Percentiles rank a stretch among this genome's conserved stretches.
Conservation (phyloP, 2,329 filamentous ascomycete species). For the Boeremia lycopersici region DNA sequence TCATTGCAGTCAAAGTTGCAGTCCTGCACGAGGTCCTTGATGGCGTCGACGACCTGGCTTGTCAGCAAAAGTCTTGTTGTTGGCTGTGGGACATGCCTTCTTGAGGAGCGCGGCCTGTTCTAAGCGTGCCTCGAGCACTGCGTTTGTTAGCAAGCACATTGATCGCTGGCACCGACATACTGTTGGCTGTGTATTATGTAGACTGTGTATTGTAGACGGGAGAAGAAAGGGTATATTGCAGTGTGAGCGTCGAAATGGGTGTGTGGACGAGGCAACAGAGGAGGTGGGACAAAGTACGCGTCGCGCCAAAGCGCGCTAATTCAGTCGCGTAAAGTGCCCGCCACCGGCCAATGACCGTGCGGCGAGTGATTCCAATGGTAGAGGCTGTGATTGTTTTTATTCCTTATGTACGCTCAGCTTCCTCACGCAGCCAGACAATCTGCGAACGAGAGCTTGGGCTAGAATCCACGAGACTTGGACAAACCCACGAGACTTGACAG, state of each 20-base stretch:
- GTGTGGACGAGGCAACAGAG: conserved; percentile 10
- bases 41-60: conserved; percentile 88
- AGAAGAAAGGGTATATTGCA: conserved; percentile 2
- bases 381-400: no score
- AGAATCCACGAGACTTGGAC: conserved; percentile 2
- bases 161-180: neutral
- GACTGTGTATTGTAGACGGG: no score
- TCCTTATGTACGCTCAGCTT: conserved; percentile 6
- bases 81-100: conserved; percentile 65
- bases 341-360: neutral
- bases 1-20: conserved; percentile 99
- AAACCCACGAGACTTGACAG: conserved; percentile 4
- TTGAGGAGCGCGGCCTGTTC: conserved; percentile 93
- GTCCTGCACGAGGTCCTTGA: conserved; percentile 99
- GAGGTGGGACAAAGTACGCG: conserved; percentile 11
- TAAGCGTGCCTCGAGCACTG: conserved; percentile 96
- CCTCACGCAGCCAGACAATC: conserved; percentile 5
- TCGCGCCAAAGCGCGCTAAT: neutral
- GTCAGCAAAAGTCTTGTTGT: neutral
- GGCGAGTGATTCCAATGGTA: no score
- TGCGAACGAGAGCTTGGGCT: conserved; percentile 9
- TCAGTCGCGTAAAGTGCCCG: conserved; percentile 15
- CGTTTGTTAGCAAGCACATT: conserved; percentile 22
- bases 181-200: conserved; percentile 13
- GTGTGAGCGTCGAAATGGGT: neutral